Evolutionary conservation across 140 eudicot species (phyloP), one percentile per base, ranked within the genome.

Genomic region (Bidens hawaiensis): DNA sequence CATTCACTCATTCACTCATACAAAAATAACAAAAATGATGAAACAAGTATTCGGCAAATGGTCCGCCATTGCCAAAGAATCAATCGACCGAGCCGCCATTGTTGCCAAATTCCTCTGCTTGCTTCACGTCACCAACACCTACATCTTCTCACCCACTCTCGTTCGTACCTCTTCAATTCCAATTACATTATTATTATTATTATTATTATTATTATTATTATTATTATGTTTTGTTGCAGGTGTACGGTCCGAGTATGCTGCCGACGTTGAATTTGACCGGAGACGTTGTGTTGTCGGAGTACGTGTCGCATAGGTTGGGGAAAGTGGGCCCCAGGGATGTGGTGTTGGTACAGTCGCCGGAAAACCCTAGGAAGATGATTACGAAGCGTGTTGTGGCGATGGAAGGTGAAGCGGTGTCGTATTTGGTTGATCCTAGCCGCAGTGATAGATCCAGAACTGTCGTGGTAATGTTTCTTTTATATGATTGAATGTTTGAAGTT

Each of bases 201-300:
- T 34, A 41, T 14, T 4, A 49, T 1, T 4, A 0, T 0, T 30
- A 3, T 3, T 30, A 30, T 30, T 30, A 7, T 30, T 30, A 28
- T 28, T 28, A 33, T 2, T 33, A 13, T 34, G 6, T 34, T 0
- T 34, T 3, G 23, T 55, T 70, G 27, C 76, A 89, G 97, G 95
- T 83, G 38, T 76, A 83, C 28, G 97, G 97, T 0, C 90, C 94
- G 18, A 90, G 97, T 74, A 90, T 90, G 97, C 73, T 90, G 9
- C 97, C 97, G 47, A 90, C 97, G n/a, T 43, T 90, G 73, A 90
- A 90, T 67, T 61, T 86, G 74, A 77, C 90, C 49, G 97, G 97
- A 3, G 97, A 90, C 40, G 97, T 90, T 3, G 24, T 86, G 10
- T 64, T 90, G 40, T 56, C 82, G 25, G 97, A 90, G 51, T 75